phyloP scores from a whole-genome alignment of 2,329 filamentous ascomycete species.

The Colletotrichum gigasporum region DNA sequence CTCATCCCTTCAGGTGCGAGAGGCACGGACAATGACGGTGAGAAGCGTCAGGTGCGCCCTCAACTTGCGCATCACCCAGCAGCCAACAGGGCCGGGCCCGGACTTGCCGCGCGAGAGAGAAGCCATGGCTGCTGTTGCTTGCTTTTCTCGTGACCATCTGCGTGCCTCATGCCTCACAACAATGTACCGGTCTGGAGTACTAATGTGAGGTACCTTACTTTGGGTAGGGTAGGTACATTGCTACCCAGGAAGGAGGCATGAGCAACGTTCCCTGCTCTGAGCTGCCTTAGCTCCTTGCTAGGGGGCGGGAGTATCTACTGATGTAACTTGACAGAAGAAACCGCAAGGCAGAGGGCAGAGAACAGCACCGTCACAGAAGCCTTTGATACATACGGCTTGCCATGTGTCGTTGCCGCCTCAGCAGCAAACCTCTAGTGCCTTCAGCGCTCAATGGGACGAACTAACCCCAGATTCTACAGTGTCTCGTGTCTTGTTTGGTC shows the following conservation, averaged over 20 bases:
- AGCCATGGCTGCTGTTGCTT: constrained; percentile 1
- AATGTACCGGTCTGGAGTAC: too few relatives aligned
- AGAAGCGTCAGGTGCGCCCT: neutral
- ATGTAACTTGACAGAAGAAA: too few relatives aligned
- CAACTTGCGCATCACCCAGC: too few relatives aligned
- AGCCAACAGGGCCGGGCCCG: neutral
- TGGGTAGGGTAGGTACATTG: neutral
- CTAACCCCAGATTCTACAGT: constrained; percentile 13
- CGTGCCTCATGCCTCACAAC: neutral
- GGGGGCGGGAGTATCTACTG: too few relatives aligned
- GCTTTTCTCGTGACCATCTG: constrained; percentile 1
- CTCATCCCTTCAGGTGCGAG: neutral
- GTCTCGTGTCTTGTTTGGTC: neutral
- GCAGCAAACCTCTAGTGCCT: neutral
- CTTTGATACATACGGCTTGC: neutral
- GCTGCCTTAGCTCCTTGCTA: too few relatives aligned
- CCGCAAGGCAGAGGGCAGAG: neutral
- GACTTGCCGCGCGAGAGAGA: neutral
- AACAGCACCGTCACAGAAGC: neutral
- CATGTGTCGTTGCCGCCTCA: neutral
- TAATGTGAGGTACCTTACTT: neutral
- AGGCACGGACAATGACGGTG: constrained; percentile 22
- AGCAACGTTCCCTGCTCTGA: too few relatives aligned
- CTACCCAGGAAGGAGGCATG: too few relatives aligned
- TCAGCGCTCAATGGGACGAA: constrained; percentile 19